Evolutionary conservation across 495 filamentous ascomycete species (phyloP).

Genomic region (Aspergillus leporis): DNA sequence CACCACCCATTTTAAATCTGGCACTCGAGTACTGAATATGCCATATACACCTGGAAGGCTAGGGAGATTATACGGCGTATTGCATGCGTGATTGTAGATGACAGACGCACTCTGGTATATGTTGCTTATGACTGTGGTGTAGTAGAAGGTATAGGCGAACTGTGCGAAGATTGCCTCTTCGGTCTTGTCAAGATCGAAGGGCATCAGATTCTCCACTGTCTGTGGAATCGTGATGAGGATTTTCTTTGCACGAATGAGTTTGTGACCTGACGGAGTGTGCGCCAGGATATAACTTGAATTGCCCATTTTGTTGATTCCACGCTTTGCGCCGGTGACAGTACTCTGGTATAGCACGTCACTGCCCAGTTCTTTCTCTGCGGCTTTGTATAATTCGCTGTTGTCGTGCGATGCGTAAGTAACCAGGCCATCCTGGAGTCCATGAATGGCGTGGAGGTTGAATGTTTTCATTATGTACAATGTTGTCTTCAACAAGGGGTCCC

Average conservation of each 20-base stretch:
- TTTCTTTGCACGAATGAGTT: slow-evolving; percentile 39
- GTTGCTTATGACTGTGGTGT: slow-evolving; percentile 38
- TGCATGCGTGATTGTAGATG: slow-evolving; percentile 28
- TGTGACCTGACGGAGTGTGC: neutral
- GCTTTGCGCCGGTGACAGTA: neutral
- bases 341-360: neutral
- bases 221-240: slow-evolving; percentile 37
- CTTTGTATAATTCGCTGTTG: slow-evolving; percentile 4
- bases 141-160: slow-evolving; percentile 38
- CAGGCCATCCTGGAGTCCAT: neutral
- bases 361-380: neutral
- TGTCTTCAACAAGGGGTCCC: slow-evolving; percentile 26
- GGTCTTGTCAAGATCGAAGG: slow-evolving; percentile 31
- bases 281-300: neutral
- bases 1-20: slow-evolving; percentile 1
- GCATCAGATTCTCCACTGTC: slow-evolving; percentile 25
- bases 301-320: neutral
- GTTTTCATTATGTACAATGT: slow-evolving; percentile 21
- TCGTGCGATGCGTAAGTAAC: neutral
- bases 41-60: slow-evolving; percentile 25
- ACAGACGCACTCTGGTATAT: slow-evolving; percentile 22
- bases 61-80: slow-evolving; percentile 29
- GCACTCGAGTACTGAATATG: slow-evolving; percentile 21
- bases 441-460: neutral
- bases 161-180: slow-evolving; percentile 39